These are phyloP conservation scores for Stevia rebaudiana DNA, from an alignment of 140 eudicot genomes.

Conservation along the genomic window DNA sequence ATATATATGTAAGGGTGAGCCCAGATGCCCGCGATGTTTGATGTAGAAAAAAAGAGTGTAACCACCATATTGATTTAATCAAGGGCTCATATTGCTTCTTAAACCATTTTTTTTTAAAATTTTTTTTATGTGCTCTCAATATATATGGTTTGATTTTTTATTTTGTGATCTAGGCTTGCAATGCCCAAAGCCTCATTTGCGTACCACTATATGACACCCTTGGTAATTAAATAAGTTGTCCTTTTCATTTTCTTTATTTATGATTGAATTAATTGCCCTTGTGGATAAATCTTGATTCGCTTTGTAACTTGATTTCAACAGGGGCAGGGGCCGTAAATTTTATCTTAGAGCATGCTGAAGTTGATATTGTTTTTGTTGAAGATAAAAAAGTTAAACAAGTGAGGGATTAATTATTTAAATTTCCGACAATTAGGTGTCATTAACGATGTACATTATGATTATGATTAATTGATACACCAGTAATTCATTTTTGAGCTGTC, in stretches of 20 bases:
- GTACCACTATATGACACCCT: slow-evolving; percentile 91
- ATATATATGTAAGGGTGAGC: too few species aligned
- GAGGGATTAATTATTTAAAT: slow-evolving; percentile 17
- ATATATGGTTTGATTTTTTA: background rate
- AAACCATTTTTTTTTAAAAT: too few species aligned
- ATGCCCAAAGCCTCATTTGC: slow-evolving; percentile 68
- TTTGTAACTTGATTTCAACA: slow-evolving; percentile 18
- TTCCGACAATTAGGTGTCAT: background rate
- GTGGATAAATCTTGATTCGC: background rate
- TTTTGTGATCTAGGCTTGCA: slow-evolving; percentile 59
- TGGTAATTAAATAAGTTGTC: slow-evolving; percentile 43
- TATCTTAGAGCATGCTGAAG: slow-evolving; percentile 81
- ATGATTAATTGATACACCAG: background rate
- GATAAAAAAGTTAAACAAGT: slow-evolving; percentile 66
- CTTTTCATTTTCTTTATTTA: too few species aligned
- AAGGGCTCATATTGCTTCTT: too few species aligned
- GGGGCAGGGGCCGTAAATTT: slow-evolving; percentile 77
- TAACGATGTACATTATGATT: background rate
- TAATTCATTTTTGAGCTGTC: background rate
- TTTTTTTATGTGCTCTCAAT: too few species aligned
- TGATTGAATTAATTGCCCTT: background rate
- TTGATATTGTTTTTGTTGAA: slow-evolving; percentile 72
- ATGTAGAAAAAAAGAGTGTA: too few species aligned
- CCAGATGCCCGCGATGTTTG: too few species aligned
- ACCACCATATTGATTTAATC: too few species aligned